These are phyloP conservation scores for Colletotrichum eremochloae DNA, from an alignment of 2,329 filamentous ascomycete species.

Conservation along the genomic window DNA sequence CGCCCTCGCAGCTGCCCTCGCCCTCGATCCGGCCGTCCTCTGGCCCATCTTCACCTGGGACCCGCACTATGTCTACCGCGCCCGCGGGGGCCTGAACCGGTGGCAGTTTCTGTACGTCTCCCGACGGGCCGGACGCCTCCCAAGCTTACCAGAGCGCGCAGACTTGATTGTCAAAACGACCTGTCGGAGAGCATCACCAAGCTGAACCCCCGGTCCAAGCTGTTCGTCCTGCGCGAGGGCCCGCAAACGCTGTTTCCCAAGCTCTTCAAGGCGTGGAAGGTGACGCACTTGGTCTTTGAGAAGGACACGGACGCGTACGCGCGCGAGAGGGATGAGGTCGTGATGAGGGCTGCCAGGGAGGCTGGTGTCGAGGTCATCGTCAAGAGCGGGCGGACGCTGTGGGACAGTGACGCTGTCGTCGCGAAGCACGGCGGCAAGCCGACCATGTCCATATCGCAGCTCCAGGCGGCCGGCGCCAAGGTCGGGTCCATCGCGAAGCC, in stretches of 20 bases:
- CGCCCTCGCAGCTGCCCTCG: slow-evolving; percentile 78
- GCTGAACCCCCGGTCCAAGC: slow-evolving; percentile 77
- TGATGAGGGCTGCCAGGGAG: slow-evolving; percentile 70
- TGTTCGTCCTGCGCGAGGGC: slow-evolving; percentile 79
- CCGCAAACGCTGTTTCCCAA: slow-evolving; percentile 80
- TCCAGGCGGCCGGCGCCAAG: slow-evolving; percentile 73
- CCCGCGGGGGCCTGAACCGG: slow-evolving; percentile 77
- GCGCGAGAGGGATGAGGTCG: slow-evolving; percentile 70
- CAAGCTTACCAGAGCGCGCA: slow-evolving; percentile 46
- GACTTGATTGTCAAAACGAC: slow-evolving; percentile 80
- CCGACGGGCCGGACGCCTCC: neutral
- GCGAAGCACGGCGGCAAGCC: slow-evolving; percentile 75
- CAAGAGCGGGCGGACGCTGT: slow-evolving; percentile 76
- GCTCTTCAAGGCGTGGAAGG: slow-evolving; percentile 79
- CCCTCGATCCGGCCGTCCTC: slow-evolving; percentile 75
- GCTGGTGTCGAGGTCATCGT: slow-evolving; percentile 78
- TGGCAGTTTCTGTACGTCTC: slow-evolving; percentile 77
- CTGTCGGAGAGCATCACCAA: slow-evolving; percentile 75
- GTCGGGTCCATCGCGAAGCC: slow-evolving; percentile 73
- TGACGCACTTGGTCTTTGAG: slow-evolving; percentile 83
- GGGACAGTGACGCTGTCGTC: slow-evolving; percentile 79
- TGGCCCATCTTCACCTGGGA: slow-evolving; percentile 88
- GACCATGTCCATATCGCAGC: slow-evolving; percentile 80
- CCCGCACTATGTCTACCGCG: slow-evolving; percentile 82
- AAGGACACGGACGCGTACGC: slow-evolving; percentile 83